Conservation (phyloP, 176 grass and related monocot genomes). For the Oryza meridionalis region DNA sequence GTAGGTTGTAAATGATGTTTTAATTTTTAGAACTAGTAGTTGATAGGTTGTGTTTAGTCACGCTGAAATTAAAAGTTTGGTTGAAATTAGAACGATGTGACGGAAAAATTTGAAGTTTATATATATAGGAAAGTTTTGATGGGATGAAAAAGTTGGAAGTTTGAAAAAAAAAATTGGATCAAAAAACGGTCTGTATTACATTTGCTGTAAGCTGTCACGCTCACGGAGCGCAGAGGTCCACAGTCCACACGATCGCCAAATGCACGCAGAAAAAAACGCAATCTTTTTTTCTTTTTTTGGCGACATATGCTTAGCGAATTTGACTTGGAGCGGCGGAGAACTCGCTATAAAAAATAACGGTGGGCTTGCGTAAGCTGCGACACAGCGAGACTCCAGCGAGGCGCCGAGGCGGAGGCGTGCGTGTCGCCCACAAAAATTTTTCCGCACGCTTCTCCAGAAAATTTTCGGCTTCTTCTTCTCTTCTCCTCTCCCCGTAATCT, state of each 20-base stretch:
- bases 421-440: not conserved
- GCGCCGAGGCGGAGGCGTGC: too few species aligned
- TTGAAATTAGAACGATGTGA: too few species aligned
- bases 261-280: not conserved
- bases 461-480: not conserved
- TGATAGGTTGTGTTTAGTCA: too few species aligned
- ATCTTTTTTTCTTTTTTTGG: not conserved
- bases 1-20: too few species aligned
- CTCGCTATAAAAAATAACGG: not conserved
- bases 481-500: not conserved
- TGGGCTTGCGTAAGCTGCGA: not conserved
- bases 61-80: too few species aligned
- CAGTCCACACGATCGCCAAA: conserved; percentile 11
- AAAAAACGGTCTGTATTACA: too few species aligned
- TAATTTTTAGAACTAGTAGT: too few species aligned
- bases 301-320: not conserved
- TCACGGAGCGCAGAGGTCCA: not conserved
- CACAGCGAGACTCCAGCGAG: not conserved
- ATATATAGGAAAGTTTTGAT: too few species aligned
- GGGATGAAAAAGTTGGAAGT: too few species aligned
- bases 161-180: too few species aligned
- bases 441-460: not conserved
- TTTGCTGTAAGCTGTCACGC: too few species aligned
- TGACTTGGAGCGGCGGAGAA: not conserved
- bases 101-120: too few species aligned